A percentile compares a stretch with the other conserved stretches of the same genome.
These are phyloP conservation scores for Flaveria brownii DNA, from an alignment of 129 eudicot genomes.

Conservation along the genomic window DNA sequence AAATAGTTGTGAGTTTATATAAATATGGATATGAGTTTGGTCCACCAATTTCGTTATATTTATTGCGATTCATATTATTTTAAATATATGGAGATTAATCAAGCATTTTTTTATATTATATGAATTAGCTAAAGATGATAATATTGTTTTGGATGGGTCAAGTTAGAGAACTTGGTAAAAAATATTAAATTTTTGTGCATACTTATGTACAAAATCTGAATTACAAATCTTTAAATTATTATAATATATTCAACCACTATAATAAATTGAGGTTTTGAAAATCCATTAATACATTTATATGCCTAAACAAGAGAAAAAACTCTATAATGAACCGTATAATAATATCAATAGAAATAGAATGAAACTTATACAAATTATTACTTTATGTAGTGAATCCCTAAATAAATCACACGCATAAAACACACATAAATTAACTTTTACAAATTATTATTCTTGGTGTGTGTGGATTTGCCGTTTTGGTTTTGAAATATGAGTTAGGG, in stretches of 20 bases:
- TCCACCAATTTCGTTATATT: conserved; percentile 5
- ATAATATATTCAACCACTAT: not conserved
- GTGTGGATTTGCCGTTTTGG: too few relatives aligned
- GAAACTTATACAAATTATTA: too few relatives aligned
- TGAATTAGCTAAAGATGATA: not conserved
- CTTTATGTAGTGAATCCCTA: too few relatives aligned
- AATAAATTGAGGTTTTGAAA: too few relatives aligned
- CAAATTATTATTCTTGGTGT: too few relatives aligned
- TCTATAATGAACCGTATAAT: too few relatives aligned
- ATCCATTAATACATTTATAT: too few relatives aligned
- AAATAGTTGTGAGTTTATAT: not conserved
- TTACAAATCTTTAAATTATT: not conserved
- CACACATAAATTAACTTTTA: too few relatives aligned
- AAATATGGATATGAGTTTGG: not conserved
- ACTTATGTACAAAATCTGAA: not conserved
- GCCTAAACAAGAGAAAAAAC: too few relatives aligned
- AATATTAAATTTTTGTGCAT: not conserved
- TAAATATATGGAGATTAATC: not conserved
- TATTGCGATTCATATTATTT: not conserved
- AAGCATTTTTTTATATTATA: not conserved
- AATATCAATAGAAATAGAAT: too few relatives aligned
- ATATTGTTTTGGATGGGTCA: not conserved
- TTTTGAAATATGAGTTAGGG: too few relatives aligned
- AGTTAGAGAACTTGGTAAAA: not conserved
- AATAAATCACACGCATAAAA: too few relatives aligned